A percentile compares a stretch with the other conserved stretches of the same genome.
These are phyloP conservation scores for Debaryomyces maramus DNA, from an alignment of 805 yeast genomes.

Conservation along the genomic window DNA sequence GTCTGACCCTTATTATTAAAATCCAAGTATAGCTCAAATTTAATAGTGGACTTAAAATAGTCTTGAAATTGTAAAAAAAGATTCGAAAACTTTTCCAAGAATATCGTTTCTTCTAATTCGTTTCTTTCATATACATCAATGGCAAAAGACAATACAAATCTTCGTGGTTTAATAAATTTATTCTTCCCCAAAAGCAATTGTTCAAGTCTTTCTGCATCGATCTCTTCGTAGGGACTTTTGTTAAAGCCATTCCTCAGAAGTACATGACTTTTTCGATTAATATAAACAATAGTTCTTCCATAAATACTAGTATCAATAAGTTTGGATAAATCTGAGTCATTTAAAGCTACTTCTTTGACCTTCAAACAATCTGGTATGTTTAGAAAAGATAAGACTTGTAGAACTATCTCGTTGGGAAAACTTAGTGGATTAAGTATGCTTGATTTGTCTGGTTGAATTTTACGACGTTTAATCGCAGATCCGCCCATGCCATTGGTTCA, in stretches of 20 bases:
- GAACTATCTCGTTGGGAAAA: conserved; percentile 13
- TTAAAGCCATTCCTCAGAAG: conserved; percentile 7
- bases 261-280: conserved; percentile 6
- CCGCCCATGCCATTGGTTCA: too few species aligned
- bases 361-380: conserved; percentile 10
- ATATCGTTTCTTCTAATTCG: neutral
- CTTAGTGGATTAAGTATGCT: neutral
- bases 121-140: neutral
- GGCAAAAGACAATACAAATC: neutral
- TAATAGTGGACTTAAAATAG: neutral
- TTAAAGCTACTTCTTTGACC: neutral
- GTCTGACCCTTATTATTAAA: neutral
- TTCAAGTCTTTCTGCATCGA: neutral
- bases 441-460: too few species aligned
- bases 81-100: neutral
- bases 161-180: neutral
- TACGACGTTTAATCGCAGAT: too few species aligned
- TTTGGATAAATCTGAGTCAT: neutral
- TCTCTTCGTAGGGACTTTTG: neutral
- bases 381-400: conserved; percentile 11
- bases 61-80: neutral
- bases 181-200: neutral
- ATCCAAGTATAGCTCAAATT: neutral
- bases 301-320: conserved; percentile 10
- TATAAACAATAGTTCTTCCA: conserved; percentile 11